Percentiles rank a stretch among this genome's conserved stretches.
Evolutionary conservation across 2,329 filamentous ascomycete genomes (phyloP).

Genomic region (Fusarium penzigii): DNA sequence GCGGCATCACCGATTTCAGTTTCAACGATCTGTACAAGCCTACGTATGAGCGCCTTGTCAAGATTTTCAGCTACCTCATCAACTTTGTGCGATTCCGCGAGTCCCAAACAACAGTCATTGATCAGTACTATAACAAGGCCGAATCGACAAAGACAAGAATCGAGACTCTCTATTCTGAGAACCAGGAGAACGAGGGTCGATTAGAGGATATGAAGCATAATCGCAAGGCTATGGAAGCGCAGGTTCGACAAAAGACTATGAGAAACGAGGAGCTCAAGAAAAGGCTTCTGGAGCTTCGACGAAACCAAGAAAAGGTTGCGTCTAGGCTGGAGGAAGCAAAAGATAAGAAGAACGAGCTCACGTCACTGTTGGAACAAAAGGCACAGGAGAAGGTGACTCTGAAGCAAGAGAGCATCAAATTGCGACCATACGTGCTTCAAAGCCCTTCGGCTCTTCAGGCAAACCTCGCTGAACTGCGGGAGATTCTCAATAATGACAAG

Average conservation of each 20-base stretch:
- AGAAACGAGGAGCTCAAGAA: constrained; percentile 87
- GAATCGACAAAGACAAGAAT: constrained; percentile 86
- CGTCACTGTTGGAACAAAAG: constrained; percentile 70
- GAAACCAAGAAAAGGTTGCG: constrained; percentile 80
- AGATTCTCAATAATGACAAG: constrained; percentile 76
- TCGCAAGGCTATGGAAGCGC: constrained; percentile 75
- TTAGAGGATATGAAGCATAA: constrained; percentile 80
- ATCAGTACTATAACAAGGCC: constrained; percentile 89
- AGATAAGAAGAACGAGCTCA: constrained; percentile 75
- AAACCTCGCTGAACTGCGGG: constrained; percentile 77
- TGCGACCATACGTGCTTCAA: constrained; percentile 89
- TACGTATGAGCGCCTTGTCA: constrained; percentile 84
- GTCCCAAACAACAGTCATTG: constrained; percentile 84
- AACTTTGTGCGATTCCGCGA: constrained; percentile 98
- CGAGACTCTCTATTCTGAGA: constrained; percentile 80
- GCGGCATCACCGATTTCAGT: constrained; percentile 89
- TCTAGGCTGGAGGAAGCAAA: constrained; percentile 82
- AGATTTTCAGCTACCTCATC: constrained; percentile 97
- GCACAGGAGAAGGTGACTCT: constrained; percentile 69
- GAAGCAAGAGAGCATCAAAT: constrained; percentile 82
- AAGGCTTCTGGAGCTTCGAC: constrained; percentile 75
- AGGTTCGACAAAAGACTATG: constrained; percentile 81
- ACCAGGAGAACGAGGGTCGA: constrained; percentile 80
- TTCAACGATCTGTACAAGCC: constrained; percentile 91
- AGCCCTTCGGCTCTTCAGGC: constrained; percentile 82